Evolutionary conservation across 495 filamentous ascomycete species (phyloP), one percentile per base, ranked within the genome.

Genomic region (Extremus antarcticus): DNA sequence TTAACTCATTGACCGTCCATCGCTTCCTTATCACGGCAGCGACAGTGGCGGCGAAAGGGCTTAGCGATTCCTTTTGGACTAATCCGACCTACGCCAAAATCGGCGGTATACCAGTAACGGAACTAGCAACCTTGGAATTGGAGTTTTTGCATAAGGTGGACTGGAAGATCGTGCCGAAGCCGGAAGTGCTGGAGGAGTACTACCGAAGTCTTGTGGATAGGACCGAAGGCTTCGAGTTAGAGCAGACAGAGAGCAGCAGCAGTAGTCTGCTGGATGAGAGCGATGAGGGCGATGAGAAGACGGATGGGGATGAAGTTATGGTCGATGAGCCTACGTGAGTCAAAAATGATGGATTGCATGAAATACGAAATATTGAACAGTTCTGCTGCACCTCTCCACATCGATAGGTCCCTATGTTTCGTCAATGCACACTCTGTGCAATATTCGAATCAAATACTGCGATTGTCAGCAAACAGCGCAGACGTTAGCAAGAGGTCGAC

Each of bases 11-110:
- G 16, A 98, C 92, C 0, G 90, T 98, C 19, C 92, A 98, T 71
- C 89, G 92, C 10, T 97, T 97, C 67, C 78, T 98, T 15, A 98
- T 98, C 59, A 86, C 91, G 16, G 88, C 90, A 24, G 92, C 91
- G 9, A 95, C 92, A 0, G 94, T 98, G 19, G 92, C 90, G 13
- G 87, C 88, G 50, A 98, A 98, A 69, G 92, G 92, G 0, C 79
- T 98, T 9, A 95, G 88, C 51, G 92, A 98, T 66, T 87, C 84
- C 20, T 98, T 98, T 68, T 94, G 94, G 87, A 97, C 94, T 55
- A 98, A 98, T 70, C 84, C 85, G 47, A 91, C 88, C 3, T 98
- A 98, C 69, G 89, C 92, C 25, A 79, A 87, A 39, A 90, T 98
- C 0, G 92, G 92, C 0, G 92, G 92, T 47, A 88, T 98, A 19